These are phyloP conservation scores for Ramaria sp. DNA, from an alignment of 768 basidiomycete species.

Conservation along the genomic window DNA sequence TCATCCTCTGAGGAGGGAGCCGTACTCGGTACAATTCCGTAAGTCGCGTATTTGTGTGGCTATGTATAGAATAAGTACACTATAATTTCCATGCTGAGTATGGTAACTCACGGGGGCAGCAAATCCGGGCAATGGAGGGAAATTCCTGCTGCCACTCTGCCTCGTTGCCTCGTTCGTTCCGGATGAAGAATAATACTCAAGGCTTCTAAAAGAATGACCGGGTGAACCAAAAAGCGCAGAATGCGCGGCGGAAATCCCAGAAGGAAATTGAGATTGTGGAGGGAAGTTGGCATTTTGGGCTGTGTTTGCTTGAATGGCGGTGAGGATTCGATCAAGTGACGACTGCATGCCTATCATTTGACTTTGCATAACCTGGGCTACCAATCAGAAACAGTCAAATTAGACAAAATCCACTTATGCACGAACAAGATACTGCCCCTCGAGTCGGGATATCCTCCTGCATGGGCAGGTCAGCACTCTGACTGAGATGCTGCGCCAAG, in stretches of 20 bases:
- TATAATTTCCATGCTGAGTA: not conserved
- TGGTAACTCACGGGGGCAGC: constrained; percentile 63
- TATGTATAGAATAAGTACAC: constrained; percentile 21
- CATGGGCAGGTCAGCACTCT: constrained; percentile 4
- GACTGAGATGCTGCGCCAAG: constrained; percentile 15
- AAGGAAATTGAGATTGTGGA: constrained; percentile 10
- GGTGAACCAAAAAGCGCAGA: constrained; percentile 13
- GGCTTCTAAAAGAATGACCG: not conserved
- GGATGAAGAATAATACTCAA: constrained; percentile 3
- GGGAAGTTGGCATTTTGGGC: constrained; percentile 12
- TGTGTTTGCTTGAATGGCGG: constrained; percentile 42
- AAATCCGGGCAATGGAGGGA: constrained; percentile 86
- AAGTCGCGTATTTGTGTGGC: constrained; percentile 86
- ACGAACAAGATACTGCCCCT: constrained; percentile 74
- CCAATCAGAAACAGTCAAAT: constrained; percentile 1
- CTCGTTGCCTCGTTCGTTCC: constrained; percentile 20
- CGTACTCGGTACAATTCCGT: constrained; percentile 80
- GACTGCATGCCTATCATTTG: constrained; percentile 95
- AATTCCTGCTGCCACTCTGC: constrained; percentile 30
- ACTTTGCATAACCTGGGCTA: constrained; percentile 71
- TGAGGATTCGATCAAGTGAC: constrained; percentile 72
- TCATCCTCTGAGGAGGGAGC: constrained; percentile 85
- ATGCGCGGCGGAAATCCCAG: constrained; percentile 18
- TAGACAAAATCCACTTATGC: constrained; percentile 1
- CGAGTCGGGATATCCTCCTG: constrained; percentile 74